Percentiles rank a stretch among this genome's conserved stretches.
Conservation (phyloP, 371 early-diverging fungal species). For the Rhizopus microsporus region DNA sequence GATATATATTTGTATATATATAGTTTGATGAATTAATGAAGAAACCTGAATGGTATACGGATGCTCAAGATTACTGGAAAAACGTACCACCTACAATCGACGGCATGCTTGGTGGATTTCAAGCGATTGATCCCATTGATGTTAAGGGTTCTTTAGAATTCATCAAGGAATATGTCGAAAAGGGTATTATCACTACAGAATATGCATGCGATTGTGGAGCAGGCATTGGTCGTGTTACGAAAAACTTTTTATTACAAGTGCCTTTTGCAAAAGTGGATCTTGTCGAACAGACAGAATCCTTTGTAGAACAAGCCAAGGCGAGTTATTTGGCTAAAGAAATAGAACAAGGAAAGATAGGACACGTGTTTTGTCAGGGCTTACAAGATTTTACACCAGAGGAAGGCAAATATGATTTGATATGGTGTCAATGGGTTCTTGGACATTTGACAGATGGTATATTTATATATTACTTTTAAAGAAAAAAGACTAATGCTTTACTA, state of each 20-base stretch:
- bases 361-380: constrained; percentile 72
- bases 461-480: not conserved
- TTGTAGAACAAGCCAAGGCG: constrained; percentile 72
- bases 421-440: constrained; percentile 96
- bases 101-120: constrained; percentile 91
- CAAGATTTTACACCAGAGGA: constrained; percentile 81
- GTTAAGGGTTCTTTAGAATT: constrained; percentile 70
- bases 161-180: constrained; percentile 57
- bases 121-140: constrained; percentile 73
- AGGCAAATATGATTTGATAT: constrained; percentile 84
- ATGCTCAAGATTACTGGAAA: constrained; percentile 90
- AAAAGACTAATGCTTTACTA: constrained; percentile 18
- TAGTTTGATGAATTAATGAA: constrained; percentile 24
- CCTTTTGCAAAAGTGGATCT: constrained; percentile 85
- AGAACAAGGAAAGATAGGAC: constrained; percentile 54
- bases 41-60: constrained; percentile 73
- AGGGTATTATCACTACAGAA: constrained; percentile 32
- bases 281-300: constrained; percentile 81
- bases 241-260: constrained; percentile 71
- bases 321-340: constrained; percentile 61
- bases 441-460: constrained; percentile 75
- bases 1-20: not conserved
- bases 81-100: constrained; percentile 71
- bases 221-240: constrained; percentile 94
- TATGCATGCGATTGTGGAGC: constrained; percentile 87